Conservation (phyloP, 441 rosid species). For the Manihot esculenta region DNA sequence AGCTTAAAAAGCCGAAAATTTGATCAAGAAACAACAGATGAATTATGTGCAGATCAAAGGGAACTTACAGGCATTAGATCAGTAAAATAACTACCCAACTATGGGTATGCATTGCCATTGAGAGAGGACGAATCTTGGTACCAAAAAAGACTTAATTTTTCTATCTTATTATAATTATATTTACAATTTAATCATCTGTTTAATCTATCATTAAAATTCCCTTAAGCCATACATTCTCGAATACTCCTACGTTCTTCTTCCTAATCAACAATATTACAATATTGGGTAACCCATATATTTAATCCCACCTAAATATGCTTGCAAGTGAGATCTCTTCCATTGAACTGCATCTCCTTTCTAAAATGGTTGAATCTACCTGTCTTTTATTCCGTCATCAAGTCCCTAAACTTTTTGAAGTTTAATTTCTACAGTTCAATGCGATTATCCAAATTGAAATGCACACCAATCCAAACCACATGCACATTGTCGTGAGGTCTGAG, state of each 20-base stretch:
- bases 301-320: too few species aligned
- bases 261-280: too few species aligned
- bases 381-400: slow-evolving; percentile 60
- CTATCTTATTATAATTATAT: slow-evolving; percentile 73
- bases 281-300: too few species aligned
- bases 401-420: slow-evolving; percentile 66
- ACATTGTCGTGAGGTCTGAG: slow-evolving; percentile 21
- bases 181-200: slow-evolving; percentile 68
- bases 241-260: too few species aligned
- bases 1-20: slow-evolving; percentile 85
- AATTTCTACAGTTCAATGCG: slow-evolving; percentile 66
- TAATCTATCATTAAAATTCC: slow-evolving; percentile 74
- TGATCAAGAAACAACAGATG: slow-evolving; percentile 61
- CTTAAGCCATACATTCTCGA: too few species aligned
- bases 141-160: slow-evolving; percentile 57
- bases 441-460: slow-evolving; percentile 38
- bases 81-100: slow-evolving; percentile 82
- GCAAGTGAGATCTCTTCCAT: too few species aligned
- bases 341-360: too few species aligned
- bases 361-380: slow-evolving; percentile 95
- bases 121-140: slow-evolving; percentile 77
- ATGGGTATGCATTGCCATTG: slow-evolving; percentile 79
- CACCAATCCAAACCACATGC: slow-evolving; percentile 13
- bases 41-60: slow-evolving; percentile 85
- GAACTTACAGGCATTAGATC: slow-evolving; percentile 79